Conservation (phyloP, 192 early-diverging fungal species). For the Podila clonocystis region DNA sequence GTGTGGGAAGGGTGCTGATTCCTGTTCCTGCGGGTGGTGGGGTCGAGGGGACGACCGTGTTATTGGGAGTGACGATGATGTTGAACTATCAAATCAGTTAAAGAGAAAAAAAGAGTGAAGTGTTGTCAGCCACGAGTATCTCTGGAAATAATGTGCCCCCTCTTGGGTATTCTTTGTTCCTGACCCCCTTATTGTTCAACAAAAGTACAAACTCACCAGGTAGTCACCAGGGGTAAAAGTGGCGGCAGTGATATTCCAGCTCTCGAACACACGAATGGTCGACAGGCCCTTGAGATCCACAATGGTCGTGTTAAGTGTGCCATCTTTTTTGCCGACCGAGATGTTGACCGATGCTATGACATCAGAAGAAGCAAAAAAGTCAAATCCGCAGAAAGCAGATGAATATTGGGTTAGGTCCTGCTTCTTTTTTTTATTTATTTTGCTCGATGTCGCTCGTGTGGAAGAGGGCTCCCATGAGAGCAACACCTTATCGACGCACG, state of each 20-base stretch:
- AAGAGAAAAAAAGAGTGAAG: not conserved
- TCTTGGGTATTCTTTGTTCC: not conserved
- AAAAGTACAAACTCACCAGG: too few relatives aligned
- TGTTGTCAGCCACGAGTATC: not conserved
- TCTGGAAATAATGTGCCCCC: not conserved
- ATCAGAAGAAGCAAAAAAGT: conserved; percentile 10
- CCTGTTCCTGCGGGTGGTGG: not conserved
- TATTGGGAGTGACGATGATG: conserved; percentile 30
- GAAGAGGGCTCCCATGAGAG: too few relatives aligned
- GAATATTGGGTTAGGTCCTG: not conserved
- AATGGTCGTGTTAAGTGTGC: conserved; percentile 32
- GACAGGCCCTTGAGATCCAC: not conserved
- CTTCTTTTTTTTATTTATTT: not conserved
- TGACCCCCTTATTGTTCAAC: not conserved
- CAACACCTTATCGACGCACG: too few relatives aligned
- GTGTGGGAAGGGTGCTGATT: not conserved
- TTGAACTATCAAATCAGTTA: conserved; percentile 12
- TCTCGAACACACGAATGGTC: not conserved
- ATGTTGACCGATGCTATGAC: conserved; percentile 23
- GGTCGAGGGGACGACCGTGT: conserved; percentile 4
- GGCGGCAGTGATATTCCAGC: conserved; percentile 19
- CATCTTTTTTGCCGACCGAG: conserved; percentile 33
- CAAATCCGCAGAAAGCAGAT: not conserved
- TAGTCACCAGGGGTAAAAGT: conserved; percentile 31
- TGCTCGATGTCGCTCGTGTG: not conserved